These are phyloP conservation scores for Polyplosphaeria fusca DNA, from an alignment of 495 filamentous ascomycete genomes.

Conservation along the genomic window DNA sequence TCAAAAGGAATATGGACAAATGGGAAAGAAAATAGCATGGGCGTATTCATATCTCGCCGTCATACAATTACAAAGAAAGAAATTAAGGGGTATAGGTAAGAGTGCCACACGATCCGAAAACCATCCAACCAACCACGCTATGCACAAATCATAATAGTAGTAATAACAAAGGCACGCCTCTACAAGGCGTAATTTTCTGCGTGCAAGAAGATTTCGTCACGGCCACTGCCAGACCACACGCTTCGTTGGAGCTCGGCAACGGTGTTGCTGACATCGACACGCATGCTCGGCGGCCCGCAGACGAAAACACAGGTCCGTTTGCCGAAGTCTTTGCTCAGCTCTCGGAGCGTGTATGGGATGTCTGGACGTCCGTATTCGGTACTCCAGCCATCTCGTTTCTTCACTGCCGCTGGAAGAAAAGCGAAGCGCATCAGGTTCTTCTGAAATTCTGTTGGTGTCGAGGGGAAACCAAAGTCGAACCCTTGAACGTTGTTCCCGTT, in stretches of 20 bases:
- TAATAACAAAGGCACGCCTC: constrained; percentile 13
- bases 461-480: constrained; percentile 75
- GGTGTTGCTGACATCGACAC: constrained; percentile 77
- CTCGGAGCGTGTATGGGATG: constrained; percentile 75
- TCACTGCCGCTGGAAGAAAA: constrained; percentile 61
- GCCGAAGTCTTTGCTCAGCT: constrained; percentile 76
- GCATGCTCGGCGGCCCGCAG: constrained; percentile 83
- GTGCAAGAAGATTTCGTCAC: constrained; percentile 92
- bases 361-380: constrained; percentile 93
- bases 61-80: background rate
- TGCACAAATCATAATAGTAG: background rate
- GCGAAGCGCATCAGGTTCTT: constrained; percentile 84
- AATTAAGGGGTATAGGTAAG: background rate
- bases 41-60: background rate
- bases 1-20: background rate
- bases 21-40: background rate
- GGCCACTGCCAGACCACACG: constrained; percentile 71
- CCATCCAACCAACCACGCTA: background rate
- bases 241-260: constrained; percentile 78
- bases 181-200: constrained; percentile 89
- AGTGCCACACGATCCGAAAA: background rate
- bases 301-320: constrained; percentile 88
- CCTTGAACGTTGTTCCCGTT: constrained; percentile 44
- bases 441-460: constrained; percentile 72
- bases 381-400: constrained; percentile 76